These are phyloP conservation scores for Neofusicoccum kwambonambiense DNA, from an alignment of 2,329 filamentous ascomycete species.

Conservation along the genomic window DNA sequence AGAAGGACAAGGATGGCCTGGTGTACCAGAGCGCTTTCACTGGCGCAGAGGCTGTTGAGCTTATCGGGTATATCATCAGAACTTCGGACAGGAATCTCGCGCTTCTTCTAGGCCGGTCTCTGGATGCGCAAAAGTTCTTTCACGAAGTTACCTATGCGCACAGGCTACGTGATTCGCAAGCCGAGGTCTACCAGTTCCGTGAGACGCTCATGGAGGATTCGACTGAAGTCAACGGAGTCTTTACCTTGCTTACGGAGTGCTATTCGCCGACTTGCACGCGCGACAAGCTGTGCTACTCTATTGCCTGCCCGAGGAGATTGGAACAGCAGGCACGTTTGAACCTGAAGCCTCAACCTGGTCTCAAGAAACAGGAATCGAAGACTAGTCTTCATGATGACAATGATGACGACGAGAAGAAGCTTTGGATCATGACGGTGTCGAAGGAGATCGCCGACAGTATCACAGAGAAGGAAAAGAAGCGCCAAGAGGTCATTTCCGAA, in stretches of 20 bases:
- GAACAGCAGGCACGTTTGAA: conserved; percentile 95
- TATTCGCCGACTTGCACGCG: conserved; percentile 97
- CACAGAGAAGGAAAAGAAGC: conserved; percentile 89
- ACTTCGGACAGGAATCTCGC: conserved; percentile 95
- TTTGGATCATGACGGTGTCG: conserved; percentile 98
- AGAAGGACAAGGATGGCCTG: conserved; percentile 92
- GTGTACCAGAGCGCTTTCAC: conserved; percentile 98
- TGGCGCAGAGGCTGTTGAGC: conserved; percentile 90
- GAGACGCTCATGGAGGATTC: conserved; percentile 88
- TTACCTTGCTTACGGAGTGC: conserved; percentile 92
- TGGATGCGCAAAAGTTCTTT: conserved; percentile 98
- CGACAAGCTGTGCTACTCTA: conserved; percentile 95
- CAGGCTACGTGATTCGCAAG: conserved; percentile 85
- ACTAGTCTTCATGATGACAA: conserved; percentile 81
- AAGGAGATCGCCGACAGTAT: conserved; percentile 92
- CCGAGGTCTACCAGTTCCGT: conserved; percentile 94
- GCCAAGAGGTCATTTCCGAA: conserved; percentile 96
- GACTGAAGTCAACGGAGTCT: conserved; percentile 88
- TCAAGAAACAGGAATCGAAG: conserved; percentile 70
- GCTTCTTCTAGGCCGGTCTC: conserved; percentile 80
- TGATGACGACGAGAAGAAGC: conserved; percentile 90
- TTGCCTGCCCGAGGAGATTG: conserved; percentile 87
- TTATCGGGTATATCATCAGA: conserved; percentile 94
- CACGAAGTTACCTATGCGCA: conserved; percentile 99
- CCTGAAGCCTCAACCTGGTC: conserved; percentile 84